Evolutionary conservation across 495 filamentous ascomycete species (phyloP), one percentile per base, ranked within the genome.

Genomic region (Penicillium angulare): DNA sequence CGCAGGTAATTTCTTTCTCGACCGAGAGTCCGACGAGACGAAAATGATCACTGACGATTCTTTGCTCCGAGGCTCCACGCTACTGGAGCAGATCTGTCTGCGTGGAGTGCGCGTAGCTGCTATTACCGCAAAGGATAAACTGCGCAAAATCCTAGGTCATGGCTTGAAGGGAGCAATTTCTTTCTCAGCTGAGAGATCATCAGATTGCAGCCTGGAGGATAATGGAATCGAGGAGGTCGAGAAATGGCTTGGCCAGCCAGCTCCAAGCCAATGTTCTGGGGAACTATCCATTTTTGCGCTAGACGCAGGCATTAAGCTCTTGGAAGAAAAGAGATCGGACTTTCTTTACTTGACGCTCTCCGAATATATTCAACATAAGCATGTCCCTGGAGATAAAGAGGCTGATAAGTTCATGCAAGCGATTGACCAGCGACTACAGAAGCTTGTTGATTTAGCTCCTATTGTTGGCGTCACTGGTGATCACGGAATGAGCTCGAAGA

Each of bases 311-410:
- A 52, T 71, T 13, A 69, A 68, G 40, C 43, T 73, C 20, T 52
- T 74, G 5, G 36, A 67, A 31, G 67, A 74, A 31, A 44, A 49
- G 3, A 51, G 53, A 18, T 59, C 69, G 1, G 71, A 74, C 38
- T 57, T 74, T 22, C 51, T 69, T 23, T 72, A 74, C 35, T 44
- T 74, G 39, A 72, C 71, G n/a, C 52, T 74, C 1, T 72, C 71
- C 3, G 68, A 72, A 38, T 71, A 53, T 23, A 49, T 72, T 9
- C 67, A 71, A 42, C 66, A 73, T 42, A 69, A 71, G 43, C 45
- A 72, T 51, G 57, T 61, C 2, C 67, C 69, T 13, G 61, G 67
- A 15, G 46, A 45, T 20, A 49, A 53, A 21, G 67, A 71, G 42
- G 50, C 65, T 7, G 55, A 71, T 50, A 59, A 64, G 0, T 72